Evolutionary conservation across 768 basidiomycete genomes (phyloP).

Genomic region (Mycena galopus): DNA sequence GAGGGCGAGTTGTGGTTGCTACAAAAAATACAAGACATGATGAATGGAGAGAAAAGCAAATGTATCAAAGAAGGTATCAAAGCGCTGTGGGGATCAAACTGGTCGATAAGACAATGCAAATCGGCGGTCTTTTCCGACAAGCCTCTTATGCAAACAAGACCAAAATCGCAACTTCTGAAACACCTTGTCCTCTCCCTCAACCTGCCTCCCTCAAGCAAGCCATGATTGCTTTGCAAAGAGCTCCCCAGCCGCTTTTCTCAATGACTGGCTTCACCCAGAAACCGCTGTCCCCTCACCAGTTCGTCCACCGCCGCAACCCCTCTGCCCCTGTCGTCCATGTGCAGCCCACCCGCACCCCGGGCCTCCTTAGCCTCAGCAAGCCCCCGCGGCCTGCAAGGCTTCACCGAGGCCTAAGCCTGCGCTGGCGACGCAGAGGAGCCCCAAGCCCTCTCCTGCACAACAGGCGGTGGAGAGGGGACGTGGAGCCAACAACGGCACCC

Average conservation of each 20-base stretch:
- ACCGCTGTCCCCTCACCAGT: conserved; percentile 43
- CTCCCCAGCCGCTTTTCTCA: conserved; percentile 51
- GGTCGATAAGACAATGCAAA: conserved; percentile 1
- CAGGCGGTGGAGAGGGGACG: conserved; percentile 8
- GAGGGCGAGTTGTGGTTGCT: no score
- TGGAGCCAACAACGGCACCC: background rate
- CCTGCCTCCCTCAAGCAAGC: conserved; percentile 30
- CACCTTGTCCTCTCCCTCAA: conserved; percentile 31
- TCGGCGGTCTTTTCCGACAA: background rate
- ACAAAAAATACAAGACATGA: no score
- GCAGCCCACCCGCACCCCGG: conserved; percentile 80
- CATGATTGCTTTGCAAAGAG: conserved; percentile 65
- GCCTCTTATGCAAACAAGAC: background rate
- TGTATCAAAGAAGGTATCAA: no score
- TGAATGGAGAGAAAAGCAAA: no score
- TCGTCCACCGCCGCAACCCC: conserved; percentile 65
- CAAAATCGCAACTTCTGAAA: background rate
- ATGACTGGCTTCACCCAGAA: conserved; percentile 50
- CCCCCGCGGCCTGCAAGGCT: conserved; percentile 50
- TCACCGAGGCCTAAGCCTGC: conserved; percentile 51
- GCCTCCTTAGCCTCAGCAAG: conserved; percentile 79
- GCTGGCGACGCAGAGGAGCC: conserved; percentile 45
- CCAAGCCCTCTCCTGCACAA: conserved; percentile 43
- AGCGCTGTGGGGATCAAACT: no score
- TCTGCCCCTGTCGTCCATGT: conserved; percentile 75